Conservation (phyloP, 805 yeast genomes). For the Ogataea philodendri region DNA sequence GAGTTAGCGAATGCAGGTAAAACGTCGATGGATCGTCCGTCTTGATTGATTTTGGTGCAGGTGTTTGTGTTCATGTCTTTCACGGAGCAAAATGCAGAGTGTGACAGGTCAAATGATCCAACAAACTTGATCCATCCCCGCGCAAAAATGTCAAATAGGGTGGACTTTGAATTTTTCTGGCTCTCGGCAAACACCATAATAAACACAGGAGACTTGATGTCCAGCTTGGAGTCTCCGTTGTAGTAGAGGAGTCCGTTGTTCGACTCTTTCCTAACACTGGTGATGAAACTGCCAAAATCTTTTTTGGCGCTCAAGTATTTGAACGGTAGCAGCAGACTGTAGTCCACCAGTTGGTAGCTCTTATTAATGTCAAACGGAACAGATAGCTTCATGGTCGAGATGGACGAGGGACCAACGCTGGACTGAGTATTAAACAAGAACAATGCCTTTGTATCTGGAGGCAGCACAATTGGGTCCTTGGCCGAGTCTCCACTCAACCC, state of each 20-base stretch:
- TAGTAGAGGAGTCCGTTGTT: constrained; percentile 26
- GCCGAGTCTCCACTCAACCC: constrained; percentile 15
- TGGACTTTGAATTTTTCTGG: constrained; percentile 14
- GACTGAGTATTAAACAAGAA: constrained; percentile 37
- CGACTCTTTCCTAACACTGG: constrained; percentile 4
- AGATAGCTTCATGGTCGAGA: constrained; percentile 24
- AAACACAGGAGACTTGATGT: constrained; percentile 36
- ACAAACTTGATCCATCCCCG: constrained; percentile 38
- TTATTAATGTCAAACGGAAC: constrained; percentile 42
- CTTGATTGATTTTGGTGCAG: constrained; percentile 40
- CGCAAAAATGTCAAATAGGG: constrained; percentile 43
- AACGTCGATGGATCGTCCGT: constrained; percentile 29
- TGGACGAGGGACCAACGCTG: neutral
- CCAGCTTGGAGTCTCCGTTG: constrained; percentile 19
- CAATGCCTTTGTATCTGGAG: constrained; percentile 35
- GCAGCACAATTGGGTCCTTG: constrained; percentile 28
- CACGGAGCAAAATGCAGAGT: constrained; percentile 45
- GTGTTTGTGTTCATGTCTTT: constrained; percentile 32
- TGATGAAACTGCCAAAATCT: constrained; percentile 8
- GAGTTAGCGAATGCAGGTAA: constrained; percentile 28
- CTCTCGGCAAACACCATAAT: constrained; percentile 37
- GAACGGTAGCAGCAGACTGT: constrained; percentile 39
- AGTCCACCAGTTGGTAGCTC: constrained; percentile 37
- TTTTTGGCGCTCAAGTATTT: constrained; percentile 20
- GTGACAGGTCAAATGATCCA: constrained; percentile 35